Evolutionary conservation across 306 rosid species (phyloP), one percentile per base, ranked within the genome.

Genomic region (Pyrus communis): DNA sequence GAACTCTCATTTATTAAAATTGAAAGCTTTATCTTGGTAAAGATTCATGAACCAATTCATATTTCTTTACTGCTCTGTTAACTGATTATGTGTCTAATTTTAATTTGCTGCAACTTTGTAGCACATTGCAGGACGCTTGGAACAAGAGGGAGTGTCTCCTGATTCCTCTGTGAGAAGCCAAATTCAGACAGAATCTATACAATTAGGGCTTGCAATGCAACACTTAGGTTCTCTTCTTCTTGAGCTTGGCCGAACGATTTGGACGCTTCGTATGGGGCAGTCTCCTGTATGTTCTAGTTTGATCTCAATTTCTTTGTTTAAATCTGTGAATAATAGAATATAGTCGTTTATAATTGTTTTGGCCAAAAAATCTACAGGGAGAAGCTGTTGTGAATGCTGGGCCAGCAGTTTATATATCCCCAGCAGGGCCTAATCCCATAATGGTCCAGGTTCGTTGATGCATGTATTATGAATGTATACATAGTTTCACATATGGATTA

Each of bases 181-280:
- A 83, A 86, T 96, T 80, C 97, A 92, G 84, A 79, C 91, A 61
- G 98, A 96, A 75, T 82, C 98, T 2, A 71, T 82, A 80, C 96
- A 87, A 76, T 79, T 88, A 58, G 99, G 97, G 64, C 78, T 96
- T 87, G 86, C 88, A 51, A 86, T 89, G 91, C 98, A 92, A 81
- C 98, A 96, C 79, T 84, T 96, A 79, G 99, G 99, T 11, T 85
- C 98, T 23, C 89, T 92, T 85, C 83, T 96, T 71, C 93, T 96
- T 76, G 99, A 96, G 93, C 96, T 96, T 82, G 98, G 98, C 76
- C 99, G 99, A 22, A 84, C 98, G n/a, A 87, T 93, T 76, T 79
- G 90, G 91, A 96, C 99, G 21, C 83, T 96, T 74, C 98, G 91
- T 0, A 82, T 96, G 96, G 99, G 97, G 55, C 96, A 74, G 72